phyloP scores from a whole-genome alignment of 805 yeast species.

The Clavispora phyllophila region DNA sequence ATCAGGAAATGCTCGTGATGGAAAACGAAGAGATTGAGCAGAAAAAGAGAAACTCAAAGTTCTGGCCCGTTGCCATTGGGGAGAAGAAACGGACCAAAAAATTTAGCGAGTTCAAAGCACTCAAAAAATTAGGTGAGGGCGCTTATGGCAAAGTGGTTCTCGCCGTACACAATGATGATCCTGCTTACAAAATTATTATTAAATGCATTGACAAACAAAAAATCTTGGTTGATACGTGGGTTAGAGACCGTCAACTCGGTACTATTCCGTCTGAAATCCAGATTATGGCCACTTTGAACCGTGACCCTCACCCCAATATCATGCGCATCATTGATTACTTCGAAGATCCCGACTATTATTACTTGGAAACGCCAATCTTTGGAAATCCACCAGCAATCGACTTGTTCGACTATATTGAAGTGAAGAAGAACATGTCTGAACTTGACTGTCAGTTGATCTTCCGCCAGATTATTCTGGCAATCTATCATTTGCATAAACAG shows the following conservation, averaged over 20 bases:
- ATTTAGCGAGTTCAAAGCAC: slow-evolving; percentile 61
- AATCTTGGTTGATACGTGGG: slow-evolving; percentile 96
- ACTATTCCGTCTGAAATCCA: slow-evolving; percentile 96
- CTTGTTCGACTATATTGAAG: slow-evolving; percentile 85
- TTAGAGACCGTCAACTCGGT: slow-evolving; percentile 83
- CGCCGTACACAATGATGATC: slow-evolving; percentile 62
- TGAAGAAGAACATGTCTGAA: slow-evolving; percentile 76
- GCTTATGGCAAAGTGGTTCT: slow-evolving; percentile 93
- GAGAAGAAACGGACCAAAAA: slow-evolving; percentile 63
- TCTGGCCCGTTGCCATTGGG: slow-evolving; percentile 56
- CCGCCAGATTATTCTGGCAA: slow-evolving; percentile 72
- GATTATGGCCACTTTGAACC: slow-evolving; percentile 76
- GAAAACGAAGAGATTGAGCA: slow-evolving; percentile 44
- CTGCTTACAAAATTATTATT: slow-evolving; percentile 63
- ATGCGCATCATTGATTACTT: slow-evolving; percentile 84
- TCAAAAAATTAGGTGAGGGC: slow-evolving; percentile 89
- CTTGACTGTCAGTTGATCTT: slow-evolving; percentile 72
- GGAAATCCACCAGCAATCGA: slow-evolving; percentile 90
- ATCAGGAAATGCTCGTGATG: slow-evolving; percentile 36
- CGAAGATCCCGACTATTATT: slow-evolving; percentile 86
- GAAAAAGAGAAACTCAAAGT: slow-evolving; percentile 30
- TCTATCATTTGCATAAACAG: slow-evolving; percentile 73
- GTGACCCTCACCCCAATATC: slow-evolving; percentile 81
- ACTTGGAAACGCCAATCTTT: slow-evolving; percentile 86
- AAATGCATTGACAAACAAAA: slow-evolving; percentile 90